Evolutionary conservation across 2,329 filamentous ascomycete genomes (phyloP).

Genomic region (Dothistroma septosporum): DNA sequence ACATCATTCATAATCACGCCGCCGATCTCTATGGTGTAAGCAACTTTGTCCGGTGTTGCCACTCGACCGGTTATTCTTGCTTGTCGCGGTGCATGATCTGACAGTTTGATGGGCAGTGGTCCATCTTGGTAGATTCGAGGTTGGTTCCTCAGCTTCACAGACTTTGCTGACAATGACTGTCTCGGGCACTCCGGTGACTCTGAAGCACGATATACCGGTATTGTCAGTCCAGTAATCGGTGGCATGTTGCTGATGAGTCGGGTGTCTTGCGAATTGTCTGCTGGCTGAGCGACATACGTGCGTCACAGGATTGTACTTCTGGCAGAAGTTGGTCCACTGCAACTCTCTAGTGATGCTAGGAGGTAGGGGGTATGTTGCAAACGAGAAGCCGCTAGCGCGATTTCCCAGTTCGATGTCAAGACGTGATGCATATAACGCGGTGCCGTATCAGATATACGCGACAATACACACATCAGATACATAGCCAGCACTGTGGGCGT

Average conservation of each 20-base stretch:
- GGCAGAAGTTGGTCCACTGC: no score
- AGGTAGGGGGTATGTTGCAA: not conserved
- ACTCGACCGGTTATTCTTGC: slow-evolving; percentile 29
- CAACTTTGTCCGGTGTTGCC: slow-evolving; percentile 16
- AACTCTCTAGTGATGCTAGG: no score
- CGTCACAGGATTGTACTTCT: no score
- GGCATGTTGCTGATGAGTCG: not conserved
- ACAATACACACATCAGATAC: no score
- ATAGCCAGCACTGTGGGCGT: not conserved
- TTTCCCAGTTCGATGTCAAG: no score
- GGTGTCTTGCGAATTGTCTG: not conserved
- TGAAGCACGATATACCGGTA: not conserved
- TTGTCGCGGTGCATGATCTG: slow-evolving; percentile 26
- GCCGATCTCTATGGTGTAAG: slow-evolving; percentile 31
- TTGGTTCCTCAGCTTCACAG: not conserved
- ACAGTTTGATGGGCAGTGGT: slow-evolving; percentile 26
- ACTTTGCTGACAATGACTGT: not conserved
- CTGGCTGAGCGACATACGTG: no score
- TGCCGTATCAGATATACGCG: no score
- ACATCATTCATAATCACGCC: slow-evolving; percentile 26
- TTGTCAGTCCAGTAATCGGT: not conserved
- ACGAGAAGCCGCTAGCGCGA: not conserved
- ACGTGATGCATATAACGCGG: no score
- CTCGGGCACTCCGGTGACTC: not conserved
- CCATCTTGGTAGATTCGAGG: slow-evolving; percentile 16